A percentile compares a stretch with the other conserved stretches of the same genome.
Evolutionary conservation across 768 basidiomycete genomes (phyloP).

Genomic region (Trametes gibbosa): DNA sequence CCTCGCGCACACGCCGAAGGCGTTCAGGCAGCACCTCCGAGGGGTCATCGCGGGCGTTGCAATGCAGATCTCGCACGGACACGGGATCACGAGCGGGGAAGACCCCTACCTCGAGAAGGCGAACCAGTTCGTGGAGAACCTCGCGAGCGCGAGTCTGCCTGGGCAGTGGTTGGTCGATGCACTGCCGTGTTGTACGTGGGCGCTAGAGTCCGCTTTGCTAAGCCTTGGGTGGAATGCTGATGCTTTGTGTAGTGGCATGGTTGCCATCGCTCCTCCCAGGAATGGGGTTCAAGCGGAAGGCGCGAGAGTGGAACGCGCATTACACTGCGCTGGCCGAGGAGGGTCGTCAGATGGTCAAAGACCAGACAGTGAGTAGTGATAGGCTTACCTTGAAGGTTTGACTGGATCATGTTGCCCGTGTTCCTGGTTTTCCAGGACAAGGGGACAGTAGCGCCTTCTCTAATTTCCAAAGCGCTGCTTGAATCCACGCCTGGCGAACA

Average conservation of each 20-base stretch:
- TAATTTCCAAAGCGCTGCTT: neutral
- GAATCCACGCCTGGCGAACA: neutral
- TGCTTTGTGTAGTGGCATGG: constrained; percentile 14
- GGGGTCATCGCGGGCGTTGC: constrained; percentile 3
- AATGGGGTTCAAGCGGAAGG: constrained; percentile 24
- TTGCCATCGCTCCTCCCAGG: constrained; percentile 27
- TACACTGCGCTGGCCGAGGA: constrained; percentile 9
- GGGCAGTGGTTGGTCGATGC: constrained; percentile 2
- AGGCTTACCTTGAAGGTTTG: too few species aligned
- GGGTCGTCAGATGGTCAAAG: constrained; percentile 10
- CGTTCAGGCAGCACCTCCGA: constrained; percentile 53
- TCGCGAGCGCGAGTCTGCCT: neutral
- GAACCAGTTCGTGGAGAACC: constrained; percentile 4
- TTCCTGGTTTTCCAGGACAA: neutral
- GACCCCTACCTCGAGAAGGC: neutral
- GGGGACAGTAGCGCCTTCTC: neutral
- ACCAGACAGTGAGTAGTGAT: neutral
- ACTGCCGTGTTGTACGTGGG: constrained; percentile 12
- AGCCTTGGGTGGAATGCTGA: neutral
- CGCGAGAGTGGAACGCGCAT: constrained; percentile 10
- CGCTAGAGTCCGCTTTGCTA: too few species aligned
- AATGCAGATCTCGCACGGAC: constrained; percentile 11
- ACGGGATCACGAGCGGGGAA: neutral
- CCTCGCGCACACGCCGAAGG: constrained; percentile 39
- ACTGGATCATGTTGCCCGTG: neutral